Conservation (phyloP, 805 yeast genomes). For the Zygoascus flipseniorum region DNA sequence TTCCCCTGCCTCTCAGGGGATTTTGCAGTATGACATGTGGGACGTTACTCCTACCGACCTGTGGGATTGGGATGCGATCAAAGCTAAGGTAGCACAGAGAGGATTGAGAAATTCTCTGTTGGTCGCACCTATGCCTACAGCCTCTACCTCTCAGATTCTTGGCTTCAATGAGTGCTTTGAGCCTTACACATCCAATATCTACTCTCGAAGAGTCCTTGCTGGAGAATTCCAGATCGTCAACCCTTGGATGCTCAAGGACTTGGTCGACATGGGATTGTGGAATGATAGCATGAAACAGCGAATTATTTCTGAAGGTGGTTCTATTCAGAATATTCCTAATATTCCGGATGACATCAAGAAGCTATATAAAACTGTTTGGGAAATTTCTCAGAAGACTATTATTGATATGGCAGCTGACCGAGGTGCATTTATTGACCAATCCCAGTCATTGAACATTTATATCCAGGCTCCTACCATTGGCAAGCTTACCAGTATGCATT, state of each 20-base stretch:
- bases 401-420: conserved; percentile 78
- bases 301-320: conserved; percentile 70
- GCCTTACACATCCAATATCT: conserved; percentile 85
- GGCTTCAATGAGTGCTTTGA: conserved; percentile 93
- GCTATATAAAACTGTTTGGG: conserved; percentile 89
- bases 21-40: conserved; percentile 84
- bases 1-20: conserved; percentile 80
- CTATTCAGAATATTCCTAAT: conserved; percentile 61
- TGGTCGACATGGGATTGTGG: conserved; percentile 76
- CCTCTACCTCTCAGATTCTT: conserved; percentile 88
- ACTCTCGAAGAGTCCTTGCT: conserved; percentile 75
- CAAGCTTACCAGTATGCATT: conserved; percentile 92
- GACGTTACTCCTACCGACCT: conserved; percentile 53
- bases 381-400: conserved; percentile 68
- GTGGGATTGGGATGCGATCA: conserved; percentile 76
- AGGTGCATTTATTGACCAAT: conserved; percentile 67
- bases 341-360: conserved; percentile 64
- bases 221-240: conserved; percentile 92
- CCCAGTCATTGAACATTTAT: conserved; percentile 88
- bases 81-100: conserved; percentile 40
- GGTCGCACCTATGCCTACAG: conserved; percentile 96
- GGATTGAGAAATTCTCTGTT: conserved; percentile 81
- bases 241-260: conserved; percentile 67
- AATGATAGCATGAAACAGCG: conserved; percentile 59
- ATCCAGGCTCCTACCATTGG: conserved; percentile 84